Conservation (phyloP, 2,329 filamentous ascomycete genomes). For the Arachnomyces sp. region DNA sequence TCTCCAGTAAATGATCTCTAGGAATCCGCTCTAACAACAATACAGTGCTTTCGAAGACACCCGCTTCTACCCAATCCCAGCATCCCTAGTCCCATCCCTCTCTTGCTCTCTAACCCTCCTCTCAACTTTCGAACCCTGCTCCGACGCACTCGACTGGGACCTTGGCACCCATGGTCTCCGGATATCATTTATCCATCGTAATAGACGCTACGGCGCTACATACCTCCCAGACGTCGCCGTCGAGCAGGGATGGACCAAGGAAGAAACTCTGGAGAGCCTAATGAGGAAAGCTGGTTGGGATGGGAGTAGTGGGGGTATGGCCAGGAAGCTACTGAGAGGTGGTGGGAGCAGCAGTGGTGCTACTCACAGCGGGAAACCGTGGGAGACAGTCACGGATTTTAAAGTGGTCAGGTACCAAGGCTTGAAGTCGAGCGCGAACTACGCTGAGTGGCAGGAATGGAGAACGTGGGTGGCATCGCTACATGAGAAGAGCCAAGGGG, state of each 20-base stretch:
- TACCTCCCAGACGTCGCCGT: constrained; percentile 86
- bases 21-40: neutral
- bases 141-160: constrained; percentile 71
- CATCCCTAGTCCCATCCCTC: constrained; percentile 38
- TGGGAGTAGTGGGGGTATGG: constrained; percentile 42
- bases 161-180: constrained; percentile 79
- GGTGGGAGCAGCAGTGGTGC: constrained; percentile 25
- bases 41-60: constrained; percentile 54
- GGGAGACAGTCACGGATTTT: constrained; percentile 66
- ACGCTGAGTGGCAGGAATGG: constrained; percentile 71
- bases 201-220: constrained; percentile 69
- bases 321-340: constrained; percentile 31
- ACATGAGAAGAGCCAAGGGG: constrained; percentile 11
- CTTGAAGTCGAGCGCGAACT: constrained; percentile 62
- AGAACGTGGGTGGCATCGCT: constrained; percentile 55
- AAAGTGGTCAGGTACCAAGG: constrained; percentile 81
- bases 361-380: constrained; percentile 36
- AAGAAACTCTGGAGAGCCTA: constrained; percentile 79
- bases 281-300: constrained; percentile 94
- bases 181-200: constrained; percentile 70
- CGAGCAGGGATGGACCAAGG: constrained; percentile 92
- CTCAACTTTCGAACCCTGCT: constrained; percentile 71
- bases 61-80: constrained; percentile 51
- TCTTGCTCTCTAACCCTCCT: constrained; percentile 67
- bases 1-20: constrained; percentile 3